Percentiles rank a stretch among this genome's conserved stretches.
Evolutionary conservation across 2,329 filamentous ascomycete genomes (phyloP).

Genomic region (Claviceps arundinis): DNA sequence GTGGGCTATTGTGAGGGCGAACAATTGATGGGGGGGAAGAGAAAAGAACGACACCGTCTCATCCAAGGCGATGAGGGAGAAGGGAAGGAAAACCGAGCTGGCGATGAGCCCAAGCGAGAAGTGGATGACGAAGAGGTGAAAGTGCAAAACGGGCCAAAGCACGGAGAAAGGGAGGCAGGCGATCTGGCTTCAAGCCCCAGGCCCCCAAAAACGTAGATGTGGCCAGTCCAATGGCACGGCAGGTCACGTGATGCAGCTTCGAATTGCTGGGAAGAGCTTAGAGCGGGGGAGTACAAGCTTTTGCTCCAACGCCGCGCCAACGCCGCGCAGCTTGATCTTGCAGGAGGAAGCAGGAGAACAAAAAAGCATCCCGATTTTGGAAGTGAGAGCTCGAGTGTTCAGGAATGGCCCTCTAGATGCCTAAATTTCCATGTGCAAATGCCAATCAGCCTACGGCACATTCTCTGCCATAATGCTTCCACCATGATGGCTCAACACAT

Average conservation of each 20-base stretch:
- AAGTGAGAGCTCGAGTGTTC: not conserved
- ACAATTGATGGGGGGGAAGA: constrained; percentile 8
- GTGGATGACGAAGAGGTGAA: constrained; percentile 16
- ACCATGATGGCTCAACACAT: constrained; percentile 25
- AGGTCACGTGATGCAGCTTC: constrained; percentile 11
- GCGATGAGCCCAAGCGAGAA: constrained; percentile 20
- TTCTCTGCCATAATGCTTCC: constrained; percentile 21
- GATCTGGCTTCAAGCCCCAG: constrained; percentile 28
- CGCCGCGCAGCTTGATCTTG: no score
- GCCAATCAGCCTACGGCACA: constrained; percentile 13
- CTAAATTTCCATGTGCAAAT: constrained; percentile 11
- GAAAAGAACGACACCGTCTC: constrained; percentile 26
- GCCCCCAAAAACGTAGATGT: constrained; percentile 27
- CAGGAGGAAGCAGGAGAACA: not conserved
- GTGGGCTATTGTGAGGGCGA: constrained; percentile 25
- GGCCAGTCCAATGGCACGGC: constrained; percentile 25
- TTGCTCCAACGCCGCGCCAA: not conserved
- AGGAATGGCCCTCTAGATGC: not conserved
- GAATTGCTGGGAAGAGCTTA: not conserved
- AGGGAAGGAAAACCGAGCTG: constrained; percentile 21
- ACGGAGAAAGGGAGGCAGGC: constrained; percentile 23
- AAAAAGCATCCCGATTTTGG: no score
- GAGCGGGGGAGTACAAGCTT: not conserved
- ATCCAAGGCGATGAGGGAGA: constrained; percentile 24
- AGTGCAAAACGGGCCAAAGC: constrained; percentile 14